Conservation (phyloP, 1,284 basidiomycete genomes). For the Pascua guehoae region DNA sequence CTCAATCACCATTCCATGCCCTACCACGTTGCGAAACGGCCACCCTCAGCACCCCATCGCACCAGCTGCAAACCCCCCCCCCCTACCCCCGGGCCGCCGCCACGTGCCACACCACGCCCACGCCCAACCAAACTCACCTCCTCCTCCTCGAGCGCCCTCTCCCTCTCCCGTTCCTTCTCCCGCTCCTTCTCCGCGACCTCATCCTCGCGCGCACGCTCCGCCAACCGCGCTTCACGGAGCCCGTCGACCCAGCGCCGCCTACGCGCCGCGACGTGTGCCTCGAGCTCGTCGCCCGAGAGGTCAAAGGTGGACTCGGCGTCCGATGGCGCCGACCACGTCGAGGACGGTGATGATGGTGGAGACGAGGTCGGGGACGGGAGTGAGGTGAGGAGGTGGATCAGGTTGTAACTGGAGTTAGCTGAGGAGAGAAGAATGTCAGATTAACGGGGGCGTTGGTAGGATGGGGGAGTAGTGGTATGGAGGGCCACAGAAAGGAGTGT, state of each 20-base stretch:
- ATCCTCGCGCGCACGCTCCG: slow-evolving; percentile 49
- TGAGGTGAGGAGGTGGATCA: slow-evolving; percentile 64
- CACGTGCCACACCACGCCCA: not conserved
- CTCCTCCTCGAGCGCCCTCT: slow-evolving; percentile 66
- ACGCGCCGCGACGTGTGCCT: slow-evolving; percentile 60
- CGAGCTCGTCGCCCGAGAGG: slow-evolving; percentile 62
- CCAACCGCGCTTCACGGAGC: slow-evolving; percentile 61
- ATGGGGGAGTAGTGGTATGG: too few relatives aligned
- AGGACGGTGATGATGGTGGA: slow-evolving; percentile 4
- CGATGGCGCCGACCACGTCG: slow-evolving; percentile 68
- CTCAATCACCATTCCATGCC: too few relatives aligned
- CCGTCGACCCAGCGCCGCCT: slow-evolving; percentile 61
- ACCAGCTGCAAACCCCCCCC: too few relatives aligned
- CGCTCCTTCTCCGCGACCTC: slow-evolving; percentile 68
- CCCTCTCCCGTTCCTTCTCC: slow-evolving; percentile 47
- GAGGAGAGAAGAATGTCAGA: not conserved
- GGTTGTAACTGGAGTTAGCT: slow-evolving; percentile 63
- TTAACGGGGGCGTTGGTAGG: not conserved
- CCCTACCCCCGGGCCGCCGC: too few relatives aligned
- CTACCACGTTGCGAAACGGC: too few relatives aligned
- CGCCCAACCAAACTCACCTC: slow-evolving; percentile 11
- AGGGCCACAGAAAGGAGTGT: too few relatives aligned
- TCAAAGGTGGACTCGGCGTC: slow-evolving; percentile 78
- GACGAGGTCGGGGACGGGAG: slow-evolving; percentile 14
- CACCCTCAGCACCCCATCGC: too few relatives aligned